Evolutionary conservation across 805 yeast genomes (phyloP), one percentile per base, ranked within the genome.

Genomic region (Debaryomyces castellii): DNA sequence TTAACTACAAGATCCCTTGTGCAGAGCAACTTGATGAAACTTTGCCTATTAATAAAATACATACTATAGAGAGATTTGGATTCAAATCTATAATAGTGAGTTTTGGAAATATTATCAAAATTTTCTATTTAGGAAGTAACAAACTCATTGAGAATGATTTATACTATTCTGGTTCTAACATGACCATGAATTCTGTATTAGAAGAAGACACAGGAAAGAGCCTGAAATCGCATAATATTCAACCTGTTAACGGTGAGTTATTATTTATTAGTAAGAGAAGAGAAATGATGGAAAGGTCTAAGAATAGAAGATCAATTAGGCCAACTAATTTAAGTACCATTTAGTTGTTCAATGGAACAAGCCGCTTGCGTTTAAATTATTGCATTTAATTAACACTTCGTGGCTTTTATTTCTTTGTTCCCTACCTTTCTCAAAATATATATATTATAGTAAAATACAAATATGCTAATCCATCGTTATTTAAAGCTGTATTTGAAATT

Each of bases 51-150:
- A 78, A 81, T 45, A 69, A 74, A 20, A 68, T 86, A 40, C 86
- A 83, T 1, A 84, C 86, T 11, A 78, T 85, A 27, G 74, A 74
- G 24, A 82, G 81, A 55, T 87, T 84, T 58, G 96, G 96, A 0
- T 88, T 80, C 58, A 87, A 88, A 55, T 78, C 94, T 0, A 80
- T 87, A 17, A 83, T 87, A 32, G 83, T 85, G 21, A 83, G 83
- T 21, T 84, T 87, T 61, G 95, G 94, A 24, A 85, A 84, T 52
- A 62, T 79, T 14, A 77, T 89, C 76, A 83, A 85, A 58, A 77
- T 89, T 25, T 66, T 89, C 24, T 87, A 85, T 58, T 71, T 87
- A 51, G 96, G 96, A 5, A 84, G 80, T 54, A 89, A 85, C 47
- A 88, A 85, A 49, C 69, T 85, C 50, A 78, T 85, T 21, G 85